phyloP scores from a whole-genome alignment of 140 eudicot genomes.

The Anethum foeniculum region DNA sequence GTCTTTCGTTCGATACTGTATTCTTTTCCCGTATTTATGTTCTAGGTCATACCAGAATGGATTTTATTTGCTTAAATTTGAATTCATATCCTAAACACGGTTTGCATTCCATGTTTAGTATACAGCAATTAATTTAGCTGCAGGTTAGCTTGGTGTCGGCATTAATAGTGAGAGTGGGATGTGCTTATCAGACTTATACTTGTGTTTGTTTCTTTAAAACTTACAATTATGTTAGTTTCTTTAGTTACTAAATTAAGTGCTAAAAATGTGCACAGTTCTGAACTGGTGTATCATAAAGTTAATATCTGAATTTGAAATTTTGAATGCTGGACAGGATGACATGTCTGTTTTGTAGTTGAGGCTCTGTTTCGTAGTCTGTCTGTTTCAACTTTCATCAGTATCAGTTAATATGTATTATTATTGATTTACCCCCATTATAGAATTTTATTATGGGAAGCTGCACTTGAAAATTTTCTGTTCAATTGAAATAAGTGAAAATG shows the following conservation, averaged over 20 bases:
- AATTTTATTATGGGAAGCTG: not conserved
- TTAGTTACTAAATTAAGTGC: not conserved
- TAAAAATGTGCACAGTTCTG: not conserved
- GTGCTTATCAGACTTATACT: not conserved
- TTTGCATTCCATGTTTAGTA: not conserved
- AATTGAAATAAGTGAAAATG: not conserved
- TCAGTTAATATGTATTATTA: not conserved
- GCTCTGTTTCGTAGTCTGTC: not conserved
- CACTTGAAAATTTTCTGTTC: not conserved
- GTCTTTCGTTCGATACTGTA: not conserved
- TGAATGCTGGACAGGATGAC: not conserved
- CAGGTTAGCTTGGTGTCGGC: slow-evolving; percentile 1
- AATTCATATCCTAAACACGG: not conserved
- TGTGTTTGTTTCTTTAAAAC: not conserved
- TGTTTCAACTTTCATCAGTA: not conserved
- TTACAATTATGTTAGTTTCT: not conserved
- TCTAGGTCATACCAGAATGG: not conserved
- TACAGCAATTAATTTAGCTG: not conserved
- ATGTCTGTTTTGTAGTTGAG: not conserved
- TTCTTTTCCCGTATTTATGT: not conserved
- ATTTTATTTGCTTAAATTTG: not conserved
- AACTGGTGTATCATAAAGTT: not conserved
- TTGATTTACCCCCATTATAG: not conserved
- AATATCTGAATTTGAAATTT: not conserved
- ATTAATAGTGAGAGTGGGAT: slow-evolving; percentile 1